These are phyloP conservation scores for Corylus avellana DNA, from an alignment of 306 rosid genomes.

Conservation along the genomic window DNA sequence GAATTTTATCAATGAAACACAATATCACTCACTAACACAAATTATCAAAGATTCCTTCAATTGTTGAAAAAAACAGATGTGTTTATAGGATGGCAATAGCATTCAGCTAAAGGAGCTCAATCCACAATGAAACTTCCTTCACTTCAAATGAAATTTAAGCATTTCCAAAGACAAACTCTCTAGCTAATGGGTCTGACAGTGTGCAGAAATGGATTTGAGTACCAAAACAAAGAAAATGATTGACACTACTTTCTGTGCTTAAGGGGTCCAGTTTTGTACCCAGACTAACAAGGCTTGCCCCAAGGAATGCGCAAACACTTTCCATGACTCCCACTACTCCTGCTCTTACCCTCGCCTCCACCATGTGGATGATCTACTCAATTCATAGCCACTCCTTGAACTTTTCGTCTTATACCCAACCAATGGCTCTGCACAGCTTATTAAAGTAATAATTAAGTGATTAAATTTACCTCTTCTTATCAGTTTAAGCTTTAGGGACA, in stretches of 20 bases:
- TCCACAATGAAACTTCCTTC: not conserved
- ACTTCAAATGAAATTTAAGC: not conserved
- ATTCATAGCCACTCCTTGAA: conserved; percentile 92
- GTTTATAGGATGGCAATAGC: not conserved
- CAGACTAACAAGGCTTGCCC: conserved; percentile 83
- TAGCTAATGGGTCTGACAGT: not conserved
- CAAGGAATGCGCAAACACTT: conserved; percentile 65
- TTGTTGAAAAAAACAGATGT: not conserved
- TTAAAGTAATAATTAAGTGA: no score
- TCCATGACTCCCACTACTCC: conserved; percentile 65
- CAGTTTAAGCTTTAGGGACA: no score
- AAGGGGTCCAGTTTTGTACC: conserved; percentile 75
- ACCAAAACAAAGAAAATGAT: conserved; percentile 16
- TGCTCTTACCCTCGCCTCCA: conserved; percentile 86
- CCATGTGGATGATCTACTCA: conserved; percentile 89
- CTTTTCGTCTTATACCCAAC: conserved; percentile 75
- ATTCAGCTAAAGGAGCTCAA: not conserved
- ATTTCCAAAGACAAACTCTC: not conserved
- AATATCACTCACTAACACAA: no score
- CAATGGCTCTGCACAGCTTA: conserved; percentile 77
- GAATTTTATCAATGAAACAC: no score
- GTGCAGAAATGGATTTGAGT: not conserved
- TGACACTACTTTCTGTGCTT: conserved; percentile 55
- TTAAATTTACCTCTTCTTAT: no score
- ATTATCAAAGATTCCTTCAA: not conserved